Percentiles rank a stretch among this genome's conserved stretches.
These are phyloP conservation scores for Fusarium zealandicum DNA, from an alignment of 2,329 filamentous ascomycete species.

Conservation along the genomic window DNA sequence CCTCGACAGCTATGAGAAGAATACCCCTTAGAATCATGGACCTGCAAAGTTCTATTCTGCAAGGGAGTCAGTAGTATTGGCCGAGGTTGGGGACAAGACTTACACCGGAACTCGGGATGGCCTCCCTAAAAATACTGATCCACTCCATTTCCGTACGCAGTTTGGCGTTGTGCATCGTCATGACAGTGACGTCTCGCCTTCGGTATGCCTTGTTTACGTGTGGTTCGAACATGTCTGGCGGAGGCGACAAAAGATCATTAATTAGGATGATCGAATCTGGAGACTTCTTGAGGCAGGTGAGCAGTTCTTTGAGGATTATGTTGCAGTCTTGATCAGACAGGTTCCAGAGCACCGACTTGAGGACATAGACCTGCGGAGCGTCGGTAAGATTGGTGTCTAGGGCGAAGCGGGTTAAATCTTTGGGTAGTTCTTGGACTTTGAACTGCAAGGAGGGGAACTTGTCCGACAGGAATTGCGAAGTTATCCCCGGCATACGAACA, in stretches of 20 bases:
- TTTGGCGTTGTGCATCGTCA: conserved; percentile 37
- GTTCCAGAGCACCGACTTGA: conserved; percentile 31
- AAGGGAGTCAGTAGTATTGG: not conserved
- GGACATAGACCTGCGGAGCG: conserved; percentile 10
- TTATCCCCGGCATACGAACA: conserved; percentile 4
- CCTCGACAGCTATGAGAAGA: conserved; percentile 30
- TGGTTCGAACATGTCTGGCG: conserved; percentile 11
- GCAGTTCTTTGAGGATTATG: conserved; percentile 41
- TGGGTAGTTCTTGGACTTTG: conserved; percentile 3
- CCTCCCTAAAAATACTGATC: conserved; percentile 10
- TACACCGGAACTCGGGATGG: conserved; percentile 10
- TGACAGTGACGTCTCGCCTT: conserved; percentile 32
- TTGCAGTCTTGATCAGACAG: conserved; percentile 20
- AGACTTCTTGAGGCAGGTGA: conserved; percentile 35
- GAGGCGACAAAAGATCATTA: conserved; percentile 30
- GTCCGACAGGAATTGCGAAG: conserved; percentile 13
- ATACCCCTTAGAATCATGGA: conserved; percentile 2
- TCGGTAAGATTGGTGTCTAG: not conserved
- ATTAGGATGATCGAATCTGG: conserved; percentile 11
- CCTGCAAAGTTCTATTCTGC: not conserved
- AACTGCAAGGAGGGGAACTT: conserved; percentile 3
- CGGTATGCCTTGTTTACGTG: conserved; percentile 30
- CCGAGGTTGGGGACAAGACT: not conserved
- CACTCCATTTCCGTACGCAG: conserved; percentile 24
- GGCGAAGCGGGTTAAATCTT: not conserved